Evolutionary conservation across 83 land plant genomes (phyloP), one percentile per base, ranked within the genome.

Genomic region (Thuja plicata): DNA sequence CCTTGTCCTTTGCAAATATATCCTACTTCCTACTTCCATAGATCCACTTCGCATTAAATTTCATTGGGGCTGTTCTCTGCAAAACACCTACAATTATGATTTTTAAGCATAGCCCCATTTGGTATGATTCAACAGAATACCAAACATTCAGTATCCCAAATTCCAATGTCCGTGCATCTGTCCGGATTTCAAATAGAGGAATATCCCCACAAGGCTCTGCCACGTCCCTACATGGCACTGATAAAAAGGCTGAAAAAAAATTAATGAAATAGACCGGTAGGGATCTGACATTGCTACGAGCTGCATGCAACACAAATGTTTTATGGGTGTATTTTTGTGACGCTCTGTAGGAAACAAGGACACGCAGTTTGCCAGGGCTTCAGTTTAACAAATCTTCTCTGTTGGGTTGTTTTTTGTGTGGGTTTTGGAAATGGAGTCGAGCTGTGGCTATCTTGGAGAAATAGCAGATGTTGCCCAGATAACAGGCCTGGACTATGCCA

Each of bases 391-490:
- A 66, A 27, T 8, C 73, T 27, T 66, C 30, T 7, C 7, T 16
- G 13, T 35, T 76, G 12, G 15, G 16, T 10, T 73, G 11, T 32
- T 73, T n/a, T 35, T 27, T 12, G 15, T 34, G 34, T 76, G 40
- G 38, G 79, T 76, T 8, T 8, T 27, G 32, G 79, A 13, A 46
- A 83, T 83, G 86, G 90, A 88, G 92, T 91, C 91, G 73, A n/a
- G 92, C n/a, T 91, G 93, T 95, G 91, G 91, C 24, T 80, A 90
- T 52, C 79, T 98, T 32, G 99, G 97, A 57, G 97, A 94, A 43
- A 86, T 96, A 8, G 94, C 97, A 11, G 94, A 90, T 87, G 93
- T 96, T 7, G 97, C 93, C 4, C 99, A 98, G 89, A 91, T 97
- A 40, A 88, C 94, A 19, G 99, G 99, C 0, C 27, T 95, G 21